phyloP scores from a whole-genome alignment of 768 basidiomycete species.

The Rhizopogon roseolus region DNA sequence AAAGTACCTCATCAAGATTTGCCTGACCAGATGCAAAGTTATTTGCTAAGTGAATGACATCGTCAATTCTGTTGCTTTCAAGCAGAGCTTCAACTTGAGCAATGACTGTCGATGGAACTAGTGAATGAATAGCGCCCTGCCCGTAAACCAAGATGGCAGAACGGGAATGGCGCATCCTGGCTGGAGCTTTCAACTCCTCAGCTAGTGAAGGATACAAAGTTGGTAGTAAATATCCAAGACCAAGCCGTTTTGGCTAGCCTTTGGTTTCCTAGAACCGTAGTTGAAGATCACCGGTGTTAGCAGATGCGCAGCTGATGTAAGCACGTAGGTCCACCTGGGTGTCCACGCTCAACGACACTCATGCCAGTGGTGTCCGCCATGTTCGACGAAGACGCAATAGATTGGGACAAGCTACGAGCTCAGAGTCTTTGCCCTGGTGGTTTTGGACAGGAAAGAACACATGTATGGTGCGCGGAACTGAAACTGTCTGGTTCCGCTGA shows the following conservation, averaged over 20 bases:
- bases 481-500: slow-evolving; percentile 3
- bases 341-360: no score
- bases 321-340: no score
- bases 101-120: slow-evolving; percentile 67
- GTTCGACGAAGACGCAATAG: not conserved
- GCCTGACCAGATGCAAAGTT: slow-evolving; percentile 55
- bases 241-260: not conserved
- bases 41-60: slow-evolving; percentile 61
- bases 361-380: not conserved
- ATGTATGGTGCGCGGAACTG: slow-evolving; percentile 47
- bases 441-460: slow-evolving; percentile 50
- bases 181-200: not conserved
- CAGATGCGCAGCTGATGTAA: no score
- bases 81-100: slow-evolving; percentile 70
- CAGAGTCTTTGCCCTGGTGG: slow-evolving; percentile 56
- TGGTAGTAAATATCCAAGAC: not conserved
- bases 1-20: not conserved
- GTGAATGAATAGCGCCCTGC: slow-evolving; percentile 53
- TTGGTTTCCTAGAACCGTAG: not conserved
- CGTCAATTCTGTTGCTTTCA: slow-evolving; percentile 57
- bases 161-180: slow-evolving; percentile 36
- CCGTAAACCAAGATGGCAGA: slow-evolving; percentile 67
- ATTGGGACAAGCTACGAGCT: slow-evolving; percentile 42
- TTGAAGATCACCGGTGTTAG: no score
- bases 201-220: not conserved